Evolutionary conservation across 208 protist genomes (phyloP).

Genomic region (Pavlovales sp.): DNA sequence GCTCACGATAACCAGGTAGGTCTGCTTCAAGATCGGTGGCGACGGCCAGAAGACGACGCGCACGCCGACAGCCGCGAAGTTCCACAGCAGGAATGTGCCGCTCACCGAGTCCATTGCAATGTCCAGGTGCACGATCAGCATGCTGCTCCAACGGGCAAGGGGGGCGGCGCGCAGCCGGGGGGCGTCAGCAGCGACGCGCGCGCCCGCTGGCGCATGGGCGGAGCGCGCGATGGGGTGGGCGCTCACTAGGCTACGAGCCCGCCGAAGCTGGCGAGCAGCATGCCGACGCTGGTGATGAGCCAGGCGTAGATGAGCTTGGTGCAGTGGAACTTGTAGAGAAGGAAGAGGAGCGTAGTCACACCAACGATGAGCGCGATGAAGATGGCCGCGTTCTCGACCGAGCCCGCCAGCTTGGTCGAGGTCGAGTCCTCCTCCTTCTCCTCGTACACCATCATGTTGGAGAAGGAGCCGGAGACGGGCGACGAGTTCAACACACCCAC

Average conservation of each 20-base stretch:
- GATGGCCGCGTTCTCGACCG: neutral
- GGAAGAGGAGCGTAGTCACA: slow-evolving; percentile 64
- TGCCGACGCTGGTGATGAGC: slow-evolving; percentile 60
- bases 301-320: slow-evolving; percentile 63
- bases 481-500: neutral
- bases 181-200: neutral
- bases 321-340: slow-evolving; percentile 68
- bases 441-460: slow-evolving; percentile 26
- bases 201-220: neutral
- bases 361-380: slow-evolving; percentile 62
- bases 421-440: neutral
- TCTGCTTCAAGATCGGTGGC: slow-evolving; percentile 60
- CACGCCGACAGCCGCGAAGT: slow-evolving; percentile 61
- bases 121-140: neutral
- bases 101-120: slow-evolving; percentile 63
- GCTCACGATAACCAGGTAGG: slow-evolving; percentile 66
- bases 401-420: neutral
- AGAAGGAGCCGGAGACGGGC: neutral
- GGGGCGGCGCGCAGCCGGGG: neutral
- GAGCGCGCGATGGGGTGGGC: too few relatives aligned
- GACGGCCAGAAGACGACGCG: slow-evolving; percentile 54
- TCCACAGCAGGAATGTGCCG: slow-evolving; percentile 62
- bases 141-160: neutral
- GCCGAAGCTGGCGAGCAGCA: slow-evolving; percentile 62
- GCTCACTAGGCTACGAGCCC: neutral